A percentile compares a stretch with the other conserved stretches of the same genome.
phyloP scores from a whole-genome alignment of 768 basidiomycete species.

The Podaxis rugospora region DNA sequence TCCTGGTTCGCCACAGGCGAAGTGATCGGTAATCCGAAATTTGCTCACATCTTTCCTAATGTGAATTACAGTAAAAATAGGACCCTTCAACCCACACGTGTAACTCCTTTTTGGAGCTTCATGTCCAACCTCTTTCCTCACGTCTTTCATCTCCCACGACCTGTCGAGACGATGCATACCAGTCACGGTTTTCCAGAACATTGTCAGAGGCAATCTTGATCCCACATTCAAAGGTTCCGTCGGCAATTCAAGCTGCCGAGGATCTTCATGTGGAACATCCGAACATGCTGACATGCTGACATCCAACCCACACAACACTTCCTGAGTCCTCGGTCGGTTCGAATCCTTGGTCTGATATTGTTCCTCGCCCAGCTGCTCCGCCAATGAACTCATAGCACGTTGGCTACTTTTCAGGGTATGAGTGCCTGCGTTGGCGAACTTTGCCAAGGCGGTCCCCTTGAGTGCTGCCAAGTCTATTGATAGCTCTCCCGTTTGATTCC shows the following conservation, averaged over 20 bases:
- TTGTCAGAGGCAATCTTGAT: not conserved
- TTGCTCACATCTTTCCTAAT: not conserved
- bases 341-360: too few relatives aligned
- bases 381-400: too few relatives aligned
- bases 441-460: too few relatives aligned
- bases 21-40: not conserved
- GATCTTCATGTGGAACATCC: too few relatives aligned
- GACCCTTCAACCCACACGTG: not conserved
- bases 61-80: not conserved
- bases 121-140: not conserved
- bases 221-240: not conserved
- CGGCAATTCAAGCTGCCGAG: not conserved
- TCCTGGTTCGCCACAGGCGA: not conserved
- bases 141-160: not conserved
- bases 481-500: too few relatives aligned
- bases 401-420: too few relatives aligned
- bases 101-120: not conserved
- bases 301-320: too few relatives aligned
- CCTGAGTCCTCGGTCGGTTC: too few relatives aligned
- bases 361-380: too few relatives aligned
- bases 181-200: not conserved
- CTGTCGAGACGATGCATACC: not conserved
- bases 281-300: too few relatives aligned
- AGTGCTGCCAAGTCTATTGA: too few relatives aligned
- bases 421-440: too few relatives aligned